Evolutionary conservation across 2,329 filamentous ascomycete species (phyloP).

Genomic region (Hypomyces rosellus): DNA sequence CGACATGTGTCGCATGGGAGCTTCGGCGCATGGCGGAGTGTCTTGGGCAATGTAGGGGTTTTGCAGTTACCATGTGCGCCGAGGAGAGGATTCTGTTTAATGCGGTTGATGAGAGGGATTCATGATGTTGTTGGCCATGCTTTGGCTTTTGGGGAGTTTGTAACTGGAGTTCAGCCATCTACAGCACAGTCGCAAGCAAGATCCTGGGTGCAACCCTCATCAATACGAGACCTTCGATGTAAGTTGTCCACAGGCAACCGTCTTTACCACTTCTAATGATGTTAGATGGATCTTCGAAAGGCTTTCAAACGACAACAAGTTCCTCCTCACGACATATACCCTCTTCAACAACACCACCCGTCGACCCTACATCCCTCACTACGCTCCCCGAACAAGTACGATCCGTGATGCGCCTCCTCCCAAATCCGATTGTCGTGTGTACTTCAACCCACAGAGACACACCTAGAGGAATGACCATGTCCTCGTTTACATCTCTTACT

Average conservation of each 20-base stretch:
- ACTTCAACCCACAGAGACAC: constrained; percentile 35
- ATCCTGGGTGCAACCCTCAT: neutral
- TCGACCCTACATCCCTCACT: constrained; percentile 26
- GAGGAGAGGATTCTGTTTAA: constrained; percentile 10
- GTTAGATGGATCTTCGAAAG: neutral
- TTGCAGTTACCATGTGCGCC: neutral
- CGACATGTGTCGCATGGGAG: constrained; percentile 12
- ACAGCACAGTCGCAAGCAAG: neutral
- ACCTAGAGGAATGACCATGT: constrained; percentile 52
- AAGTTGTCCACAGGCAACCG: neutral
- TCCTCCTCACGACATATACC: constrained; percentile 22
- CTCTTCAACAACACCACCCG: constrained; percentile 26
- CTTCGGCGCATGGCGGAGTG: constrained; percentile 1
- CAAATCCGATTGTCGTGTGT: constrained; percentile 51
- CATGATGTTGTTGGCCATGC: constrained; percentile 14
- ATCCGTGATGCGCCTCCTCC: constrained; percentile 46
- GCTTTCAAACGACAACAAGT: neutral
- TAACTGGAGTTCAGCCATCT: constrained; percentile 6
- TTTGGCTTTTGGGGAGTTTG: constrained; percentile 11
- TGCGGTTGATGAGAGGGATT: constrained; percentile 12
- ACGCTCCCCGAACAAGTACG: constrained; percentile 43
- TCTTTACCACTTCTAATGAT: neutral
- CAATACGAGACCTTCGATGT: neutral
- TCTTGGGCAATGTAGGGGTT: neutral
- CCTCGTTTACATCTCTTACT: constrained; percentile 51